phyloP scores from a whole-genome alignment of 108 stramenopile genomes.

The Poteriospumella lacustris region DNA sequence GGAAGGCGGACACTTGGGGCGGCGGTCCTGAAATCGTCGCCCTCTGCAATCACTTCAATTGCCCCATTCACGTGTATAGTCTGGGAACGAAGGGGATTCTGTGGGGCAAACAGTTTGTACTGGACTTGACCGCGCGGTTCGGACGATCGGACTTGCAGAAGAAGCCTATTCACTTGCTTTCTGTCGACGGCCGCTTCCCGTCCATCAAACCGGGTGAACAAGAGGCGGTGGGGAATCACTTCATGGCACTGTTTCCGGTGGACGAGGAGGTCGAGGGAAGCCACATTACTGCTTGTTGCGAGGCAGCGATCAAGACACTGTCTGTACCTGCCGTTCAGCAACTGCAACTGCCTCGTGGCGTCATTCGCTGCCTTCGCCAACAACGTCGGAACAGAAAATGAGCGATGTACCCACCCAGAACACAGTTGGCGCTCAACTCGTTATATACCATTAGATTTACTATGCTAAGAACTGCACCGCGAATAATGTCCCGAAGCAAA shows the following conservation, averaged over 20 bases:
- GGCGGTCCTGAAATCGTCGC: slow-evolving; percentile 95
- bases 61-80: slow-evolving; percentile 92
- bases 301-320: too few species aligned
- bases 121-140: slow-evolving; percentile 85
- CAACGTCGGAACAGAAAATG: too few species aligned
- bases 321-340: too few species aligned
- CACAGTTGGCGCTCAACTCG: too few species aligned
- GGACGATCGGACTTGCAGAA: slow-evolving; percentile 77
- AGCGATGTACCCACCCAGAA: too few species aligned
- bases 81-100: slow-evolving; percentile 34
- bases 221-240: slow-evolving; percentile 76
- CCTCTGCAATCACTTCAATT: slow-evolving; percentile 72
- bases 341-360: too few species aligned
- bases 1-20: slow-evolving; percentile 83
- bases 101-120: slow-evolving; percentile 49
- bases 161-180: slow-evolving; percentile 56
- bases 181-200: slow-evolving; percentile 78
- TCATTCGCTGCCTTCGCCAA: too few species aligned
- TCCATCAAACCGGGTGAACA: slow-evolving; percentile 68
- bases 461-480: too few species aligned
- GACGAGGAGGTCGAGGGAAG: too few species aligned
- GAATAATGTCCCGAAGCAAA: too few species aligned
- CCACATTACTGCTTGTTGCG: too few species aligned
- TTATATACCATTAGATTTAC: too few species aligned
- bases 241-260: slow-evolving; percentile 73